Conservation (phyloP, 148 eudicot species). For the Beta vulgaris region DNA sequence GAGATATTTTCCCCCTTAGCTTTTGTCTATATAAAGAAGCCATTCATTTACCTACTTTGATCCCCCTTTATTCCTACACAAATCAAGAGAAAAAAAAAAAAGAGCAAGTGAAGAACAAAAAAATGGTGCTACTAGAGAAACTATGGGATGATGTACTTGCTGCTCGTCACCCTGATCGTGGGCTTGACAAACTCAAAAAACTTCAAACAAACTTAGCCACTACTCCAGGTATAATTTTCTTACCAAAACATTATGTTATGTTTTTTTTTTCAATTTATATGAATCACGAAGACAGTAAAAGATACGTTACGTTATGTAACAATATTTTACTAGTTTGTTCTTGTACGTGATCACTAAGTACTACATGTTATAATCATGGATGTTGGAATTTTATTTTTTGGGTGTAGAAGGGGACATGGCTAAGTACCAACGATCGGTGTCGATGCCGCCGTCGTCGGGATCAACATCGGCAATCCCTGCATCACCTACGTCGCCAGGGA, state of each 20-base stretch:
- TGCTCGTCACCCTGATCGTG: constrained; percentile 62
- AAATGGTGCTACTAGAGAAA: constrained; percentile 59
- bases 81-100: background rate
- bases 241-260: no score
- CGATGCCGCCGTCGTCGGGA: constrained; percentile 65
- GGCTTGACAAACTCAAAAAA: constrained; percentile 56
- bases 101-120: background rate
- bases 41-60: background rate
- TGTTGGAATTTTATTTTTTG: no score
- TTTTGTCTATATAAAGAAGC: constrained; percentile 28
- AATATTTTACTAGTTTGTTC: no score
- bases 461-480: constrained; percentile 46
- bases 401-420: constrained; percentile 22
- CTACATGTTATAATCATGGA: no score
- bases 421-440: constrained; percentile 43
- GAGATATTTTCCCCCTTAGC: constrained; percentile 24
- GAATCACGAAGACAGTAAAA: no score
- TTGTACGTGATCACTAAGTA: no score
- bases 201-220: constrained; percentile 29
- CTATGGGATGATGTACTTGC: constrained; percentile 77
- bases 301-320: no score
- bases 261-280: no score
- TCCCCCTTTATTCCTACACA: background rate
- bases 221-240: background rate
- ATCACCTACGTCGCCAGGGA: constrained; percentile 53